Evolutionary conservation across 2,329 filamentous ascomycete species (phyloP).

Genomic region (Eutypella sp.): DNA sequence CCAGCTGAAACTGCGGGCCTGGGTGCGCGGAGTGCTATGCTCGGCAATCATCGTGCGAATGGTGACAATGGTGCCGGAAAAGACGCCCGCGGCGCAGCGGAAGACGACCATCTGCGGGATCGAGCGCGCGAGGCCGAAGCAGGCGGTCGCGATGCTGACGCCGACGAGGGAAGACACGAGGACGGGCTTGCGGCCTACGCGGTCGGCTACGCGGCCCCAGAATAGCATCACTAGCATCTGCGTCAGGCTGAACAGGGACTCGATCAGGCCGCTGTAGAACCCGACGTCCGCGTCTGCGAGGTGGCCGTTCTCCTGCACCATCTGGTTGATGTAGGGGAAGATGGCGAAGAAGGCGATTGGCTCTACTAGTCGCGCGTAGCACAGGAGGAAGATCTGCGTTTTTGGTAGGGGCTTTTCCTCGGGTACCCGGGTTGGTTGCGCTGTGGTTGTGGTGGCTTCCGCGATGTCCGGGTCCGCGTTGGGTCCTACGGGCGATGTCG

Average conservation of each 20-base stretch:
- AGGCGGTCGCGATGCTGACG: conserved; percentile 51
- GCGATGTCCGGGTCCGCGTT: conserved; percentile 13
- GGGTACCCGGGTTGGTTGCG: conserved; percentile 2
- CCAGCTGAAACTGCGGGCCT: conserved; percentile 69
- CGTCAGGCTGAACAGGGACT: conserved; percentile 66
- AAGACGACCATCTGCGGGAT: conserved; percentile 73
- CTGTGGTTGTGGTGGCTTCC: conserved; percentile 11
- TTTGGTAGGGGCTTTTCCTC: conserved; percentile 50
- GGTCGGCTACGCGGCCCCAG: conserved; percentile 67
- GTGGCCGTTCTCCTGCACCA: conserved; percentile 63
- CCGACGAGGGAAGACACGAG: conserved; percentile 64
- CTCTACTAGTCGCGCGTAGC: conserved; percentile 67
- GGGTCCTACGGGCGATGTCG: conserved; percentile 10
- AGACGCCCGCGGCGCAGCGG: conserved; percentile 66
- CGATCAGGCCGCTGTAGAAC: conserved; percentile 74
- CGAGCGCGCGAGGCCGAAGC: conserved; percentile 63
- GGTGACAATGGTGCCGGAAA: conserved; percentile 69
- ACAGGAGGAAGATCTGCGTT: conserved; percentile 66
- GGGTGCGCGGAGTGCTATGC: conserved; percentile 62
- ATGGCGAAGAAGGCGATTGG: conserved; percentile 81
- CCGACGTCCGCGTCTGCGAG: conserved; percentile 64
- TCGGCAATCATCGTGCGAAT: conserved; percentile 75
- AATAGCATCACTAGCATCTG: conserved; percentile 74
- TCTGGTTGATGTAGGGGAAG: conserved; percentile 74
- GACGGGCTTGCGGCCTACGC: conserved; percentile 66